Base-by-base conservation (phyloP, 345 rosid genomes). In the Cardiospermum halicacabum region DNA sequence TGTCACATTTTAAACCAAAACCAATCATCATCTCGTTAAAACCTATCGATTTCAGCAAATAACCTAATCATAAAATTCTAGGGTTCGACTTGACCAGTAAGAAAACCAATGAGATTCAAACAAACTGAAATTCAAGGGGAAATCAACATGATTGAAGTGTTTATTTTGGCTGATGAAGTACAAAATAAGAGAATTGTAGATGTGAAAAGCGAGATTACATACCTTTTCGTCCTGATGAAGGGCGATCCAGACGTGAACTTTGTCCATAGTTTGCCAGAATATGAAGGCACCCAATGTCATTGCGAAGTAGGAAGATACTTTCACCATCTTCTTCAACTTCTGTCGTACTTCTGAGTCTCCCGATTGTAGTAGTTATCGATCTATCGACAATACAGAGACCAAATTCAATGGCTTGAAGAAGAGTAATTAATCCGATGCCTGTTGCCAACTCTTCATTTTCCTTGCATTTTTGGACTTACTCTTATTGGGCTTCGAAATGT, bases 171-270 rank as follows among this genome's bases (percentile, higher is more conserved):
- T n/a, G n/a, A n/a, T n/a, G n/a, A n/a, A n/a, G n/a, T n/a, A 10
- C 16, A 2, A 13, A 4, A 45, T 0, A 3, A 3, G 64, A 19
- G n/a, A 45, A n/a, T 60, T 26, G 22, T 43, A 3, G 16, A 7
- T 10, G 27, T 16, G 10, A 0, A 27, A 26, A 24, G 39, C 5
- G 16, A 0, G 26, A 3, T 31, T 30, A 12, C 22, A 27, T 54
- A 83, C 87, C 87, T 83, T 83, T 70, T 83, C 87, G 69, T 83
- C 87, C 70, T 83, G 87, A 69, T 69, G 84, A 60, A 83, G 87
- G 70, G 98, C 98, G 80, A 89, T 89, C 91, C 96, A 92, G 70
- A 92, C 96, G 39, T 92, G 98, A 62, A 92, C 77, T 69, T 78
- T 83, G 49, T 92, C 98, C 98, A 92, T 83, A 61, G 96, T 70